A percentile compares a stretch with the other conserved stretches of the same genome.
These are phyloP conservation scores for Hyaloperonospora arabidopsidis DNA, from an alignment of 352 stramenopile genomes.

Conservation along the genomic window DNA sequence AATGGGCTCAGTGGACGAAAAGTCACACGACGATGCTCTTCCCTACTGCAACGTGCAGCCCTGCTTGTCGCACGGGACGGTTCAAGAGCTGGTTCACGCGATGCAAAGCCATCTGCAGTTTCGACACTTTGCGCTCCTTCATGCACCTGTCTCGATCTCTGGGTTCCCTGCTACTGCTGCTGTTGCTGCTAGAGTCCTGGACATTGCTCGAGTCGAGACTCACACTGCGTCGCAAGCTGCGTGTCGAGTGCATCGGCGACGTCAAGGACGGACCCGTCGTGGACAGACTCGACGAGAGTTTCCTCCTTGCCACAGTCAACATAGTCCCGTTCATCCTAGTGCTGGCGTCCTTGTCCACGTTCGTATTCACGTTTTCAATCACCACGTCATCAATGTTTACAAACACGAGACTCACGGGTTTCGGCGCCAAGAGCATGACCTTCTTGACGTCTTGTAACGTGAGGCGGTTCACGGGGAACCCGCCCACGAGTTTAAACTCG, in stretches of 20 bases:
- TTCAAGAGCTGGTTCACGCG: slow-evolving; percentile 71
- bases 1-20: too few relatives aligned
- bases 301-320: slow-evolving; percentile 10
- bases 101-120: slow-evolving; percentile 52
- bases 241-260: slow-evolving; percentile 20
- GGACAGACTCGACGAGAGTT: slow-evolving; percentile 17
- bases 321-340: too few relatives aligned
- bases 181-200: slow-evolving; percentile 21
- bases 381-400: slow-evolving; percentile 49
- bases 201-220: slow-evolving; percentile 21
- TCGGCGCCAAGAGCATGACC: slow-evolving; percentile 62
- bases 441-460: slow-evolving; percentile 71
- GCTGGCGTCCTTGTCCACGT: slow-evolving; percentile 25
- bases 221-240: slow-evolving; percentile 16
- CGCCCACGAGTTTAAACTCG: slow-evolving; percentile 65
- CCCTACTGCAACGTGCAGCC: slow-evolving; percentile 45
- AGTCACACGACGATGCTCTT: slow-evolving; percentile 66
- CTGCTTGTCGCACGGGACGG: slow-evolving; percentile 59
- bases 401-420: slow-evolving; percentile 76
- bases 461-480: slow-evolving; percentile 63
- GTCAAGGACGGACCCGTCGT: slow-evolving; percentile 12
- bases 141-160: slow-evolving; percentile 30
- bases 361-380: slow-evolving; percentile 12
- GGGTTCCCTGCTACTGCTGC: slow-evolving; percentile 17
- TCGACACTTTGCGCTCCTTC: slow-evolving; percentile 65